phyloP scores from a whole-genome alignment of 192 early-diverging fungal genomes.

The Kickxella alabastrina region DNA sequence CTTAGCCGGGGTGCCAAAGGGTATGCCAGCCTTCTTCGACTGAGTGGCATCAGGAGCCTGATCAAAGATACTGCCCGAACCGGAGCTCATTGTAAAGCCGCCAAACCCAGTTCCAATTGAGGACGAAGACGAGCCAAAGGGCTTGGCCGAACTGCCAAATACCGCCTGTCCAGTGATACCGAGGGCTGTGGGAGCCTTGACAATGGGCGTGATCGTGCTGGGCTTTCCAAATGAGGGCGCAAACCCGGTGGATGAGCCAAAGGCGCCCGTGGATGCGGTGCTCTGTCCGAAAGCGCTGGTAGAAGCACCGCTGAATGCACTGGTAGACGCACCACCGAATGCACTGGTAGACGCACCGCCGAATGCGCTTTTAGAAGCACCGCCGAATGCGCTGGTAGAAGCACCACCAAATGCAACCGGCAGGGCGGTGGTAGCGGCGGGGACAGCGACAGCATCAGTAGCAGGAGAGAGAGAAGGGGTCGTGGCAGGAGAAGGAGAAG shows the following conservation, averaged over 20 bases:
- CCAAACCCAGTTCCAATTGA: conserved; percentile 7
- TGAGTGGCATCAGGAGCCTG: conserved; percentile 2
- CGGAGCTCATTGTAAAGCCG: too few relatives aligned
- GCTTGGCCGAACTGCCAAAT: conserved; percentile 32
- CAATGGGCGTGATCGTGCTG: conserved; percentile 7
- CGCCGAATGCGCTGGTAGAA: not conserved
- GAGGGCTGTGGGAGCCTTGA: conserved; percentile 17
- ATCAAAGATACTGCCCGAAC: too few relatives aligned
- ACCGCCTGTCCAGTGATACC: conserved; percentile 16
- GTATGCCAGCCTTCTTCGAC: conserved; percentile 4
- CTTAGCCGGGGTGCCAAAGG: conserved; percentile 8
- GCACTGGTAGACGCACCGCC: not conserved
- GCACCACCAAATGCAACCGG: not conserved
- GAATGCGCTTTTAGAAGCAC: not conserved
- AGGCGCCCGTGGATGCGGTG: not conserved
- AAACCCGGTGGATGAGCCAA: conserved; percentile 6
- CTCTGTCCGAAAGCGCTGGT: conserved; percentile 7
- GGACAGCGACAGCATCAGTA: not conserved
- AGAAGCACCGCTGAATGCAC: conserved; percentile 5
- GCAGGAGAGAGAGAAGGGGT: not conserved
- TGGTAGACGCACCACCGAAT: not conserved
- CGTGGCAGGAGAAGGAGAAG: not conserved
- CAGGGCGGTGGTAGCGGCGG: not conserved
- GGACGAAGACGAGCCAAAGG: conserved; percentile 9
- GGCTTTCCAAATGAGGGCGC: conserved; percentile 25